Conservation (phyloP, 768 basidiomycete genomes). For the Cyclocybe aegerita region DNA sequence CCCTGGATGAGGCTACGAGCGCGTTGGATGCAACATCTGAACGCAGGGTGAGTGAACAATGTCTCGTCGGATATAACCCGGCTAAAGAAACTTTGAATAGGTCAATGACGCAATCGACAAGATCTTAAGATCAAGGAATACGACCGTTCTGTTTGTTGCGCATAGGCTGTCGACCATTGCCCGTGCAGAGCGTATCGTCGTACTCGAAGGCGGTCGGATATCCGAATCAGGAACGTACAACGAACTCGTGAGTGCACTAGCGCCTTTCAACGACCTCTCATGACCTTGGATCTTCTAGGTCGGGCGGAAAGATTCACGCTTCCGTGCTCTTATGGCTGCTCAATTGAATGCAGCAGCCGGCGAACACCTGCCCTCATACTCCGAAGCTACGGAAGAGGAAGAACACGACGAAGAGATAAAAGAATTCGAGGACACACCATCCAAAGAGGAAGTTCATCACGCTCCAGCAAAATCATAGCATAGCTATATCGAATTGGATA, state of each 20-base stretch:
- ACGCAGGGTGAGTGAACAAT: slow-evolving; percentile 52
- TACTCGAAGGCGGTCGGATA: slow-evolving; percentile 83
- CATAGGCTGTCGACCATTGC: slow-evolving; percentile 91
- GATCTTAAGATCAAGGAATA: slow-evolving; percentile 74
- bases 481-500: not conserved
- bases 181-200: slow-evolving; percentile 85
- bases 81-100: slow-evolving; percentile 25
- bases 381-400: slow-evolving; percentile 3
- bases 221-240: slow-evolving; percentile 82
- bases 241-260: slow-evolving; percentile 55
- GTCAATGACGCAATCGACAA: slow-evolving; percentile 92
- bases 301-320: slow-evolving; percentile 70
- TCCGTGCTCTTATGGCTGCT: slow-evolving; percentile 86
- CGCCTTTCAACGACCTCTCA: not conserved
- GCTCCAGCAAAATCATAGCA: not conserved
- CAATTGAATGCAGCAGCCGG: slow-evolving; percentile 61
- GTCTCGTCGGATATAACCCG: not conserved
- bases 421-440: slow-evolving; percentile 4
- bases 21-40: slow-evolving; percentile 89
- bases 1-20: slow-evolving; percentile 88
- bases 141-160: slow-evolving; percentile 87
- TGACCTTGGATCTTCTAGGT: slow-evolving; percentile 39
- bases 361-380: slow-evolving; percentile 20
- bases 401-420: slow-evolving; percentile 13
- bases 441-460: not conserved